phyloP scores from a whole-genome alignment of 768 basidiomycete genomes.

The Leccinum subgranulosum region DNA sequence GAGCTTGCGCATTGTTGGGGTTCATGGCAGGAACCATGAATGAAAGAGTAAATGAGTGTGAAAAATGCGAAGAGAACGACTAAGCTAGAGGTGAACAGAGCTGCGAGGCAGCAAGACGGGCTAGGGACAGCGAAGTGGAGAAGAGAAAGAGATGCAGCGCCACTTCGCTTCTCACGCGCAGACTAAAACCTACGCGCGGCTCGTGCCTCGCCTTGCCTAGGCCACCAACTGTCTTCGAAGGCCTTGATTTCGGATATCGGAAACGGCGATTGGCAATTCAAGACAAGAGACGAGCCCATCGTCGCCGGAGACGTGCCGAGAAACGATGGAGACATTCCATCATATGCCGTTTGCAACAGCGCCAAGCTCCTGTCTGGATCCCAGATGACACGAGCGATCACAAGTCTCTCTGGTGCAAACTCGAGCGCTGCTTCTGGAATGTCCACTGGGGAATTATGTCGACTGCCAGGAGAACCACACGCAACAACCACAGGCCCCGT shows the following conservation, averaged over 20 bases:
- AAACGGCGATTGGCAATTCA: slow-evolving; percentile 47
- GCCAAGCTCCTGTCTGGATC: slow-evolving; percentile 53
- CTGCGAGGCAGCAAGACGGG: too few relatives aligned
- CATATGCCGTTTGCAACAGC: slow-evolving; percentile 57
- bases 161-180: too few relatives aligned
- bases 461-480: slow-evolving; percentile 1
- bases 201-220: too few relatives aligned
- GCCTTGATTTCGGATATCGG: slow-evolving; percentile 62
- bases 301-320: slow-evolving; percentile 43
- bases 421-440: slow-evolving; percentile 8
- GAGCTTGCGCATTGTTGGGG: too few relatives aligned
- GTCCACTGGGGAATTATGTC: slow-evolving; percentile 8
- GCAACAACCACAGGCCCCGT: slow-evolving; percentile 18
- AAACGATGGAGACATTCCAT: slow-evolving; percentile 59
- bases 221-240: slow-evolving; percentile 37
- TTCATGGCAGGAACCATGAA: too few relatives aligned
- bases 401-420: slow-evolving; percentile 10
- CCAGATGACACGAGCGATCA: slow-evolving; percentile 27
- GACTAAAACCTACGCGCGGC: too few relatives aligned
- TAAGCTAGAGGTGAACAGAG: too few relatives aligned
- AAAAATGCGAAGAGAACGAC: too few relatives aligned
- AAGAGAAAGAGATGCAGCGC: too few relatives aligned
- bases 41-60: too few relatives aligned
- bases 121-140: too few relatives aligned
- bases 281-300: slow-evolving; percentile 41